Conservation (phyloP, 345 rosid species). For the Boechera divaricarpa region DNA sequence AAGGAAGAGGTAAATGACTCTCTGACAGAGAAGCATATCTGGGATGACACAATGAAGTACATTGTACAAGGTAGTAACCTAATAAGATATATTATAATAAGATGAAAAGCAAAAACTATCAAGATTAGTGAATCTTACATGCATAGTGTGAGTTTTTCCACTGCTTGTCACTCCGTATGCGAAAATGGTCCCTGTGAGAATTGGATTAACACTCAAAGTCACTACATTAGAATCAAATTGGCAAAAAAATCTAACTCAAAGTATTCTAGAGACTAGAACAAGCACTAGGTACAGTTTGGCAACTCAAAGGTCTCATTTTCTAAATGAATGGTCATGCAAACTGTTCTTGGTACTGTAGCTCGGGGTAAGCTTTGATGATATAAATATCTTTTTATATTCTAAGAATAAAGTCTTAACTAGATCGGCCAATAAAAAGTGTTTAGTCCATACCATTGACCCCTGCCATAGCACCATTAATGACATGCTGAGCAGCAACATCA, state of each 20-base stretch:
- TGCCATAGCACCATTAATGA: constrained; percentile 91
- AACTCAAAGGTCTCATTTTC: constrained; percentile 27
- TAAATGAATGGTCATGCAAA: constrained; percentile 16
- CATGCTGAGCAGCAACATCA: constrained; percentile 97
- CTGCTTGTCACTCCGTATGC: constrained; percentile 99
- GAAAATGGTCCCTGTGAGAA: constrained; percentile 81
- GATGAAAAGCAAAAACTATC: constrained; percentile 1
- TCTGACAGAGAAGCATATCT: constrained; percentile 8
- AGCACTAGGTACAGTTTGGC: constrained; percentile 5
- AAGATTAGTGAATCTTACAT: constrained; percentile 62
- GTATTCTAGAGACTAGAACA: constrained; percentile 13
- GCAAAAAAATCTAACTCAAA: constrained; percentile 20
- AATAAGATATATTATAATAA: constrained; percentile 6
- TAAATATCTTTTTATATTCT: neutral
- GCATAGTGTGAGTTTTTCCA: constrained; percentile 99
- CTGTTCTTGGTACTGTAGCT: constrained; percentile 14
- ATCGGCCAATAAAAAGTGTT: constrained; percentile 17
- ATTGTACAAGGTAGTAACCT: constrained; percentile 4
- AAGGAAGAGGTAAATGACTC: constrained; percentile 16
- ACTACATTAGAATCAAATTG: constrained; percentile 14
- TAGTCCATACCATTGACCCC: constrained; percentile 75
- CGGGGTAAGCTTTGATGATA: neutral
- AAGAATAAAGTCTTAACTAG: constrained; percentile 16
- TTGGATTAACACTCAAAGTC: constrained; percentile 40
- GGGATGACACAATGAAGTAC: constrained; percentile 11